Evolutionary conservation across 169 alveolate species (phyloP), one percentile per base, ranked within the genome.

Genomic region (Besnoitia besnoiti): DNA sequence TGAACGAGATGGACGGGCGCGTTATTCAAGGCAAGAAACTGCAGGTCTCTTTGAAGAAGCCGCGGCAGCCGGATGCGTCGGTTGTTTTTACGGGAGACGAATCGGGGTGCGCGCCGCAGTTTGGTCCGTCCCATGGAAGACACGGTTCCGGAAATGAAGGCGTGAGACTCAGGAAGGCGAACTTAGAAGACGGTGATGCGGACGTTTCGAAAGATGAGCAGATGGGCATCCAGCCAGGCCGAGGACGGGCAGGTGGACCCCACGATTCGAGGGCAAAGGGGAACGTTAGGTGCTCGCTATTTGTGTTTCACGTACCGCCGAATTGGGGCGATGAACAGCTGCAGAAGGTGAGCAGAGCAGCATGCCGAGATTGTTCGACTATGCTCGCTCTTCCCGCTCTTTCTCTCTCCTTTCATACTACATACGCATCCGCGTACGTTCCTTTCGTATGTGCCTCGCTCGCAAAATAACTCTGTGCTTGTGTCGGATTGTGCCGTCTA

Each of bases 261-360:
- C n/a, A n/a, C n/a, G n/a, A n/a, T n/a, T n/a, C 46, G 82, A 42
- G 82, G 2, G 24, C 82, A 8, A 73, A 24, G 30, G 27, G 46
- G 39, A 42, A 8, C 82, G 46, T 37, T 19, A 73, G n/a, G 55
- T 42, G 87, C 55, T 77, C 87, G 82, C 94, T 98, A n/a, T 98
- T 98, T 94, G 96, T 98, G 75, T 98, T 98, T 95, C 99, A 98
- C 96, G 96, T 98, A 39, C 99, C 99, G 35, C 95, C 95, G 84
- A 98, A 97, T 67, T 98, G 99, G 99, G 97, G 95, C n/a, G 96
- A 98, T 76, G 85, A 92, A 12, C 98, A 97, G 76, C 96, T 98
- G 39, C 93, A 19, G 61, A 3, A 77, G 87, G 87, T 77, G 30
- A 77, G n/a, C 40, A n/a, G n/a, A n/a, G n/a, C n/a, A n/a, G n/a